Base-by-base conservation (phyloP, 495 filamentous ascomycete genomes). In the Daldinia caldariorum region DNA sequence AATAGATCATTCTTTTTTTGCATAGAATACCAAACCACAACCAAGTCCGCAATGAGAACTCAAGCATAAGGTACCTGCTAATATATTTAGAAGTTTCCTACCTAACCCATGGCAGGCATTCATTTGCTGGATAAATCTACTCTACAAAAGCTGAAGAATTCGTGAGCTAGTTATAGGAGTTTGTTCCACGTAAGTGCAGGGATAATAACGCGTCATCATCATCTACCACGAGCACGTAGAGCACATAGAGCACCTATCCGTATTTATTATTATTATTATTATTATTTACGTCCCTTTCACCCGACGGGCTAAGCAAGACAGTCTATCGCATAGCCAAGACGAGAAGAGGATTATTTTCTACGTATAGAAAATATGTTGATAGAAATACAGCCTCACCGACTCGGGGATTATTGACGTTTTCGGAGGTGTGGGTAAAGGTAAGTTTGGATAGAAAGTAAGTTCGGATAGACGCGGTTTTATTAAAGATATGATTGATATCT, bases 141-240 rank as follows among this genome's bases (percentile, higher is more conserved):
- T 13, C 39, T 69, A 26, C 31, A 32, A 31, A 9, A 59, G 50
- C 10, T 37, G 49, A 51, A 22, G 61, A 43, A 37, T 58, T 49
- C 38, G 31, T 31, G 29, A 50, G 9, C 45, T 70, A 65, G 47
- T 70, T 70, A 58, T 71, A 43, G 58, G 58, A 43, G 22, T n/a
- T 45, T 29, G n/a, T 54, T 62, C 68, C 43, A 71, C 63, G 69
- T 60, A 71, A 67, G 35, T 60, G 47, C 69, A 45, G 59, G 69
- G 69, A 38, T 62, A 45, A 38, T 62, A 45, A 60, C n/a, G 69
- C 69, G 69, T 71, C 69, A 63, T 71, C 69, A 71, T 67, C 69
- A 59, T 51, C 58, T 59, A 54, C 63, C 26, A 26, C 26, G 3
- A 71, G 58, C 32, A 58, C 63, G 12, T 41, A 9, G 37, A 49